Percentiles rank a stretch among this genome's conserved stretches.
Evolutionary conservation across 768 basidiomycete genomes (phyloP).

Genomic region (Epithele typhae): DNA sequence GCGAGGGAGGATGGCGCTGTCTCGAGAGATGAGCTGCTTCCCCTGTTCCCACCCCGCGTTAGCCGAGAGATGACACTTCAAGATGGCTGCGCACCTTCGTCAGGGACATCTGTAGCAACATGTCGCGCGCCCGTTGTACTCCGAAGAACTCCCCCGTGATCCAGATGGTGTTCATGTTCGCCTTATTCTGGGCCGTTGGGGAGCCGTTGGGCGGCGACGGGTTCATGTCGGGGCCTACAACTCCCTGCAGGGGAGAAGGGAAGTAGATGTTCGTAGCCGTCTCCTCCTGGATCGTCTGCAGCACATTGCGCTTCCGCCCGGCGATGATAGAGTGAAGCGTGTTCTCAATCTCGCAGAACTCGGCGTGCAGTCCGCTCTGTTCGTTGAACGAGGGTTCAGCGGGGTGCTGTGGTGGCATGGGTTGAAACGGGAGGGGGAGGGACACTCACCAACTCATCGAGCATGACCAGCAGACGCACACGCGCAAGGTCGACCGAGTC

Average conservation of each 20-base stretch:
- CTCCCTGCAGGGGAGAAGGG: conserved; percentile 84
- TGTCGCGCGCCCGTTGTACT: conserved; percentile 91
- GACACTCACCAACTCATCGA: conserved; percentile 84
- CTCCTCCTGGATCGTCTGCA: conserved; percentile 95
- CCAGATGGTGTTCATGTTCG: conserved; percentile 80
- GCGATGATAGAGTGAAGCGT: conserved; percentile 91
- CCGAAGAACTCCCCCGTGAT: conserved; percentile 98
- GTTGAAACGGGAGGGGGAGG: too few species aligned
- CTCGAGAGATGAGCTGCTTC: conserved; percentile 85
- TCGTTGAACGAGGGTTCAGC: conserved; percentile 2
- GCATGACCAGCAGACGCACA: conserved; percentile 85
- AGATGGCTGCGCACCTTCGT: conserved; percentile 59
- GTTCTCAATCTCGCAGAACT: conserved; percentile 90
- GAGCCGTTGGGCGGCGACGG: conserved; percentile 34
- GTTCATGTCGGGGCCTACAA: conserved; percentile 63
- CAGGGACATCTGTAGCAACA: conserved; percentile 84
- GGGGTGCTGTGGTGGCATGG: background rate
- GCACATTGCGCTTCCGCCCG: conserved; percentile 77
- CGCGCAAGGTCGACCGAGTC: conserved; percentile 91
- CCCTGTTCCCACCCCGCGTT: conserved; percentile 86
- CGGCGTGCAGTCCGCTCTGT: conserved; percentile 88
- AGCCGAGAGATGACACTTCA: background rate
- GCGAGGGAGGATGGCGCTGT: conserved; percentile 90
- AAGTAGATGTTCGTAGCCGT: conserved; percentile 97
- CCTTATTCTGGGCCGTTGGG: conserved; percentile 36